Evolutionary conservation across 228 moss, liverwort and hornwort species (phyloP), one percentile per base, ranked within the genome.

Genomic region (Sphagnum fallax): DNA sequence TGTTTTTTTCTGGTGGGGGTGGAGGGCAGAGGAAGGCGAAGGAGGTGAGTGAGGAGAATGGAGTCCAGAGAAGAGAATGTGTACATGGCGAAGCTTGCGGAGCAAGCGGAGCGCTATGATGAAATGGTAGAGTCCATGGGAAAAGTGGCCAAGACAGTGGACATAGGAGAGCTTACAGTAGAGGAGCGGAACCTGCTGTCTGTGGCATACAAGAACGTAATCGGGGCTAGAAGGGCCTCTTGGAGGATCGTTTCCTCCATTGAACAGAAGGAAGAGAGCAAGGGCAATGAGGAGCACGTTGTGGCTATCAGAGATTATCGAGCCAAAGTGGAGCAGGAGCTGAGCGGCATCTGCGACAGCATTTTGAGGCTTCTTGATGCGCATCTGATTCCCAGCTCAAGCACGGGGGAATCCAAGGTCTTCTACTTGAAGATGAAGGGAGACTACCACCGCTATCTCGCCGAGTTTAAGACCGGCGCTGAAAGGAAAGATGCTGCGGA

Each of bases 91-190:
- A 70, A 70, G 62, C 70, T 70, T 1, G 70, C 70, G 0, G 70
- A 70, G 70, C 70, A 70, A 52, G 70, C 70, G 6, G 70, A 70
- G 70, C 70, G 70, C 51, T 70, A 70, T 13, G 70, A 70, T 52
- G 70, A 70, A 13, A 70, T 70, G 70, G 70, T 70, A 5, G 70
- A 70, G 62, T 50, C 70, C 4, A 70, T 70, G 70, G 70, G 62
- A 62, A 70, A 70, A 62, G 70, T 70, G 70, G 70, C 70, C 5
- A 70, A 70, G 52, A 70, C 70, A 0, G 70, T 70, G 13, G 70
- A 70, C 18, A 51, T 61, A 2, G 70, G 62, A 16, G 70, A 70
- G 60, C 53, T 70, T 6, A 70, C 70, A 4, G 70, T 70, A 5
- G 70, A 70, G 52, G 70, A 70, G 70, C 32, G 70, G 48, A 70